Conservation (phyloP, 495 filamentous ascomycete species). For the Aspergillus heteromorphus region DNA sequence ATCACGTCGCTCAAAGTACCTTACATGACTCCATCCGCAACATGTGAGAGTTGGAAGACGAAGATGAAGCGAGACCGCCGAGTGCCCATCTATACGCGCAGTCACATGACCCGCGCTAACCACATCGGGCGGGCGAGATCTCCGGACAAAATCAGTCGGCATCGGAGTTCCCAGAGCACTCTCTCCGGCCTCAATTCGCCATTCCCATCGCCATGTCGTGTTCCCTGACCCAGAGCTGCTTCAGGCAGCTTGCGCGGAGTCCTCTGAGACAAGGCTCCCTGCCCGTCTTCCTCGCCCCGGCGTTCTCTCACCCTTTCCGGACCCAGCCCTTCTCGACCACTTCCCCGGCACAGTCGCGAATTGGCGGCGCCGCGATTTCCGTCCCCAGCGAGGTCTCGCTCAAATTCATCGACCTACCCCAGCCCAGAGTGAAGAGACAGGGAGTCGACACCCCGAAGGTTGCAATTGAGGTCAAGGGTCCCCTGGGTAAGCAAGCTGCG, state of each 20-base stretch:
- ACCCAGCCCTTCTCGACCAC: slow-evolving; percentile 69
- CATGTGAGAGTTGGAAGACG: background rate
- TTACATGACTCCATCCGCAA: slow-evolving; percentile 25
- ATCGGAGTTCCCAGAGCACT: slow-evolving; percentile 16
- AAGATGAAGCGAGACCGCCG: background rate
- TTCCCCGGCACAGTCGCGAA: slow-evolving; percentile 62
- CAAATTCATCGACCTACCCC: slow-evolving; percentile 54
- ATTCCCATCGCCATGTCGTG: slow-evolving; percentile 30
- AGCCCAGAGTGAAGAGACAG: slow-evolving; percentile 39
- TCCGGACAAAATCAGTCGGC: slow-evolving; percentile 35
- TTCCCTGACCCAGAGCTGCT: slow-evolving; percentile 35
- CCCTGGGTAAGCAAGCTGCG: slow-evolving; percentile 61
- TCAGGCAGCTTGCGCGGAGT: slow-evolving; percentile 37
- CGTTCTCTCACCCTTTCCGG: slow-evolving; percentile 50
- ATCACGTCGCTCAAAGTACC: background rate
- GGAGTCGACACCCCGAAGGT: slow-evolving; percentile 52
- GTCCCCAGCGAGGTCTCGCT: slow-evolving; percentile 80
- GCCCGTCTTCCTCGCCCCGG: slow-evolving; percentile 70
- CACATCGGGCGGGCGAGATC: slow-evolving; percentile 17
- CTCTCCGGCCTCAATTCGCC: slow-evolving; percentile 18
- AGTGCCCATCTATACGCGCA: slow-evolving; percentile 3
- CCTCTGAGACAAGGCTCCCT: slow-evolving; percentile 36
- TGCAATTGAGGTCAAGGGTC: slow-evolving; percentile 64
- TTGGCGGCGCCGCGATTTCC: slow-evolving; percentile 75
- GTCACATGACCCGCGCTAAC: slow-evolving; percentile 32